Evolutionary conservation across 2,329 filamentous ascomycete genomes (phyloP).

Genomic region (Diaporthe vaccinii): DNA sequence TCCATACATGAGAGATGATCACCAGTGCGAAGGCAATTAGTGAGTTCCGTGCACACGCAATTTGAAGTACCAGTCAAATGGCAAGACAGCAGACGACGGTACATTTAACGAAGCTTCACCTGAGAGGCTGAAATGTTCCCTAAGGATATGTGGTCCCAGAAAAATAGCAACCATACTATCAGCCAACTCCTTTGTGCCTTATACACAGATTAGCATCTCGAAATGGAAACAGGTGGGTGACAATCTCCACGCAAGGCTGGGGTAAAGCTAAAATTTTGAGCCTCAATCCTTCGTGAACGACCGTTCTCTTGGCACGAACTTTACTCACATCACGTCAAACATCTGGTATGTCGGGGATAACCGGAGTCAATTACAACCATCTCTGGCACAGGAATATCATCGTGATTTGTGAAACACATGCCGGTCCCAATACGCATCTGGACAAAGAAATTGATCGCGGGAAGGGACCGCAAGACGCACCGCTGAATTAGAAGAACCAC

Average conservation of each 20-base stretch:
- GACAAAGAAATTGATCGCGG: not conserved
- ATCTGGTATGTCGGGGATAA: not conserved
- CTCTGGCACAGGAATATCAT: too few relatives aligned
- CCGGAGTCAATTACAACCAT: not conserved
- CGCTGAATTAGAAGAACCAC: not conserved
- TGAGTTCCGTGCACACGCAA: not conserved
- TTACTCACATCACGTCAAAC: not conserved
- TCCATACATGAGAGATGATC: not conserved
- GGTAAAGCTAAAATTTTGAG: slow-evolving; percentile 24
- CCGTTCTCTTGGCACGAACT: slow-evolving; percentile 16
- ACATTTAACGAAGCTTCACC: too few relatives aligned
- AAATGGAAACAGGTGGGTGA: not conserved
- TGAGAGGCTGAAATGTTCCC: too few relatives aligned
- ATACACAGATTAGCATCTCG: not conserved
- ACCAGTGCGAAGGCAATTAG: too few relatives aligned
- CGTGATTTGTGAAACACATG: not conserved
- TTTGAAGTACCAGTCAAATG: not conserved
- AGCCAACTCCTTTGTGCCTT: not conserved
- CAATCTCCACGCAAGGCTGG: not conserved
- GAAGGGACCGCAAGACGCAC: not conserved
- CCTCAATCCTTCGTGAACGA: slow-evolving; percentile 6
- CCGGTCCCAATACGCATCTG: not conserved
- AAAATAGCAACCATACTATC: not conserved
- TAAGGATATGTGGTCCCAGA: not conserved
- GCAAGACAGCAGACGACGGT: not conserved